Percentiles rank a stretch among this genome's conserved stretches.
Evolutionary conservation across 1,284 basidiomycete species (phyloP).

Genomic region (Chiua sp.): DNA sequence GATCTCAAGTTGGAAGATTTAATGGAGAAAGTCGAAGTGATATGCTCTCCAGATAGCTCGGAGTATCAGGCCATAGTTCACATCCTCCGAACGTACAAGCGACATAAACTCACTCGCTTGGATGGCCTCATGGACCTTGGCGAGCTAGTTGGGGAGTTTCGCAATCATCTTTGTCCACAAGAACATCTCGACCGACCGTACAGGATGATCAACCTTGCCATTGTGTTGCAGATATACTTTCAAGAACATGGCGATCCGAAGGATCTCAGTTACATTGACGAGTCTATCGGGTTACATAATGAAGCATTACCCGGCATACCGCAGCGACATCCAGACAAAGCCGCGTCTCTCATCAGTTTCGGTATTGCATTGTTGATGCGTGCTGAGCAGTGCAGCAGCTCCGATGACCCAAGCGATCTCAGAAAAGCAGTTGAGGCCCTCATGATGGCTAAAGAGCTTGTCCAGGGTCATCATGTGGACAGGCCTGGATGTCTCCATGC

Average conservation of each 20-base stretch:
- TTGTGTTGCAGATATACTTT: constrained; percentile 2
- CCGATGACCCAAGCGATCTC: neutral
- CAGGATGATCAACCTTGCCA: constrained; percentile 9
- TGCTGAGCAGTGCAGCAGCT: too few species aligned
- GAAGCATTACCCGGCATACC: neutral
- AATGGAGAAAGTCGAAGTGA: neutral
- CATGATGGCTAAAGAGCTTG: too few species aligned
- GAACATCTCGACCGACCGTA: constrained; percentile 1
- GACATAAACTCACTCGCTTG: too few species aligned
- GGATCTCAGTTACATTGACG: constrained; percentile 2
- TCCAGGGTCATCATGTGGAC: too few species aligned
- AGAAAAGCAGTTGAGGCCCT: neutral
- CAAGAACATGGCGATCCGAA: neutral
- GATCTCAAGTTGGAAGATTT: neutral
- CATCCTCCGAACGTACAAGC: neutral
- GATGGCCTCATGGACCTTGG: neutral
- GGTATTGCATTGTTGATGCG: neutral
- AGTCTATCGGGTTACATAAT: constrained; percentile 1
- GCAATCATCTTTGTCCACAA: neutral
- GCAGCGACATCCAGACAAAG: neutral
- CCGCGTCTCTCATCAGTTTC: neutral
- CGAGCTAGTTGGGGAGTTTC: neutral
- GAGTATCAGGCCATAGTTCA: constrained; percentile 2
- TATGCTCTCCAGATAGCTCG: neutral
- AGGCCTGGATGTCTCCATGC: too few species aligned